Base-by-base conservation (phyloP, 139 green algal genomes). In the Coelastrella sp. region DNA sequence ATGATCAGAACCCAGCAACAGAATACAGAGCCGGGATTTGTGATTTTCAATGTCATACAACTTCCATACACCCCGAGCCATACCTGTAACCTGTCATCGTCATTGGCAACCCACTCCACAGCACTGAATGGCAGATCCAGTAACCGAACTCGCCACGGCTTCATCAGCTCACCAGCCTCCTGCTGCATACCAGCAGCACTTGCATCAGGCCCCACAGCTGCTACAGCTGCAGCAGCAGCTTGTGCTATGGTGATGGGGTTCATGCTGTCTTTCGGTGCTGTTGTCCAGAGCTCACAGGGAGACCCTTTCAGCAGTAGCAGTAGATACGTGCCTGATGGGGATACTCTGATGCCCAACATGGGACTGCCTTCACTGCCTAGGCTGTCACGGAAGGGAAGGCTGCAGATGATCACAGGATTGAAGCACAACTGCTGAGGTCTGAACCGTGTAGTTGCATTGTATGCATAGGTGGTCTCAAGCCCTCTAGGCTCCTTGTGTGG, bases 81-180 rank as follows among this genome's bases (percentile, higher is more conserved):
- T 47, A 91, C 87, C 77, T 87, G 57, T 20, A 73, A 78, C 58
- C 76, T n/a, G 60, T 89, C 89, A 54, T 89, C 74, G 22, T 78
- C 80, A 11, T 93, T 90, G 14, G 93, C 86, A 74, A 96, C 86
- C 96, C 96, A 98, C 89, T 98, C 96, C 22, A 97, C 95, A 23
- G 96, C 92, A 7, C 92, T 95, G 92, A 98, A 97, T 17, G 94
- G 94, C 56, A 98, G 92, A 90, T 98, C 95, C n/a, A 98, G 89
- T 71, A 97, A 90, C 7, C 96, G 89, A 32, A 98, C 81, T 0
- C 96, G 91, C n/a, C 73, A 79, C 14, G 96, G 94, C 66, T 57
- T 65, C 7, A n/a, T 4, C 47, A 73, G 22, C 16, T 0, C 20
- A 56, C 23, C 22, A 57, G 3, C 11, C 6, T 58, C 22, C 19